Conservation (phyloP, 176 grass and related monocot species). For the Metroxylon sagu region DNA sequence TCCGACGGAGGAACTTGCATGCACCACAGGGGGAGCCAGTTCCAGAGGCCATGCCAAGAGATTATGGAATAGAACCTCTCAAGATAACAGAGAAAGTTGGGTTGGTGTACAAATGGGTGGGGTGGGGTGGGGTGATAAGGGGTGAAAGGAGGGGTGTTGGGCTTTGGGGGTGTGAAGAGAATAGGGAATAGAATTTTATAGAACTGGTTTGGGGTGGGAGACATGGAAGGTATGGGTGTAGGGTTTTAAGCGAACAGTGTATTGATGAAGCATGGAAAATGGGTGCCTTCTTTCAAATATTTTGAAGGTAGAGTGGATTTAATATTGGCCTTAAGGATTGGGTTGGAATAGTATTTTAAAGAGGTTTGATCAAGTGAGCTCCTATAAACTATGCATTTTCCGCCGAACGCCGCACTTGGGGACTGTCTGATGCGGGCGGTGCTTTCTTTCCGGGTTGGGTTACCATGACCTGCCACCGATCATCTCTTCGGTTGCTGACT, state of each 20-base stretch:
- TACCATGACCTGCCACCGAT: conserved; percentile 9
- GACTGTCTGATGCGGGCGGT: conserved; percentile 10
- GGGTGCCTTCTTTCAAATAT: conserved; percentile 6
- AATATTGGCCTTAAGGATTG: neutral
- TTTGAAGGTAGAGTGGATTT: neutral
- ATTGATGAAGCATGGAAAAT: conserved; percentile 46
- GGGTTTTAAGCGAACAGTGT: conserved; percentile 64
- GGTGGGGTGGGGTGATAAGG: too few species aligned
- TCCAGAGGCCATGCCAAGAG: conserved; percentile 25
- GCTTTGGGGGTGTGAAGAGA: too few species aligned
- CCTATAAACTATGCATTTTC: conserved; percentile 66
- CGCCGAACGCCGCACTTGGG: conserved; percentile 74
- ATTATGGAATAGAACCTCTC: too few species aligned
- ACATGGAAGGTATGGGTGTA: conserved; percentile 58
- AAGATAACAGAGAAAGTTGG: too few species aligned
- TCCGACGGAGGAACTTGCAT: conserved; percentile 86
- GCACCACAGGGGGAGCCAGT: conserved; percentile 75
- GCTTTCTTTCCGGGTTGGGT: conserved; percentile 14
- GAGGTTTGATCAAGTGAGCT: conserved; percentile 23
- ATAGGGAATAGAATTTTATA: too few species aligned
- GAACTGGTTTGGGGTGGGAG: neutral
- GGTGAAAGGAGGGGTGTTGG: neutral
- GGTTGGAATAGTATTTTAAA: conserved; percentile 25
- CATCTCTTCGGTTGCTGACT: neutral
- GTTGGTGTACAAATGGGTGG: too few species aligned